Percentiles rank a stretch among this genome's conserved stretches.
phyloP scores from a whole-genome alignment of 345 rosid genomes.

The Dipteronia sinensis region DNA sequence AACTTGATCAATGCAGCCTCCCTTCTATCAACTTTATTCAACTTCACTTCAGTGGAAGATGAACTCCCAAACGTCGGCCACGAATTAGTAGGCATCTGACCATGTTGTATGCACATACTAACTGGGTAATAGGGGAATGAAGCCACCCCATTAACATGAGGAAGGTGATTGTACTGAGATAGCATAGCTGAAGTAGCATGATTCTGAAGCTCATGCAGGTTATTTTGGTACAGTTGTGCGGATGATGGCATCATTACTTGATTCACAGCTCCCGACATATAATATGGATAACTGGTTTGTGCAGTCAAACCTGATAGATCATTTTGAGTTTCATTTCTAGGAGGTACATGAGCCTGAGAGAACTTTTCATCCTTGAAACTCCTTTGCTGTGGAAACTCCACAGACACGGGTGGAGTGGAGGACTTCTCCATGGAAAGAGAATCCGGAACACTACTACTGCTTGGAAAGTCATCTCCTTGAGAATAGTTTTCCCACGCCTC shows the following conservation, averaged over 20 bases:
- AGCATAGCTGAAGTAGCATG: conserved; percentile 48
- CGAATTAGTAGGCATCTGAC: conserved; percentile 58
- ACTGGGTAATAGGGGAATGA: conserved; percentile 75
- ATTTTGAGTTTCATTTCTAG: conserved; percentile 48
- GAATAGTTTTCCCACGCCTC: conserved; percentile 57
- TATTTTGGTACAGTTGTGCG: conserved; percentile 54
- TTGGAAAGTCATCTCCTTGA: conserved; percentile 57
- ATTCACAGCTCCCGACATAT: conserved; percentile 72
- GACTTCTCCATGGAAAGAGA: conserved; percentile 60
- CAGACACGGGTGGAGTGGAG: conserved; percentile 58
- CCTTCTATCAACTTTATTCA: conserved; percentile 72
- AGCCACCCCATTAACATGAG: conserved; percentile 61
- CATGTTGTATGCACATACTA: conserved; percentile 61
- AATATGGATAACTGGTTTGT: conserved; percentile 64
- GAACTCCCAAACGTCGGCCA: conserved; percentile 70
- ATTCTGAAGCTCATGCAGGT: conserved; percentile 51
- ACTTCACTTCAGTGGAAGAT: conserved; percentile 53
- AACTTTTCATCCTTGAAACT: conserved; percentile 45
- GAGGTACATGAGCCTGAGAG: conserved; percentile 37
- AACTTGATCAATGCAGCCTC: conserved; percentile 92
- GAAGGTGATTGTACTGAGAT: conserved; percentile 72
- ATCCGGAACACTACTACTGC: conserved; percentile 56
- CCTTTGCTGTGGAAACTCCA: conserved; percentile 48
- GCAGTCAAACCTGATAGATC: conserved; percentile 50
- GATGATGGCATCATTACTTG: conserved; percentile 76